phyloP scores from a whole-genome alignment of 2,329 filamentous ascomycete species.

The Botrytis pseudocinerea region DNA sequence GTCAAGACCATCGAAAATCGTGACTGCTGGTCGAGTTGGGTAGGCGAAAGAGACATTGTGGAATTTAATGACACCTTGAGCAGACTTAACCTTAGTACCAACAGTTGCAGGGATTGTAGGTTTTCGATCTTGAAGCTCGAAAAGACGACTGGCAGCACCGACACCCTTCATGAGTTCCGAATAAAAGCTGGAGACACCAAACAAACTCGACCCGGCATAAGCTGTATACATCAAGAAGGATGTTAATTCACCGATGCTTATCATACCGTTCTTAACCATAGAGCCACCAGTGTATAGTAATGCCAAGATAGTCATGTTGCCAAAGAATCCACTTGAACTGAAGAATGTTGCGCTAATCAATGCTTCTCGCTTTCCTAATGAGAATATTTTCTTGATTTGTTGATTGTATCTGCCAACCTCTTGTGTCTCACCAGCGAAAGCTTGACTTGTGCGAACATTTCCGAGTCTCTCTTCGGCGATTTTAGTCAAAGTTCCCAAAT shows the following conservation, averaged over 20 bases:
- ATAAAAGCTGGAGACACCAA: constrained; percentile 93
- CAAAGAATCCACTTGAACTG: constrained; percentile 79
- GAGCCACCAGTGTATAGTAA: constrained; percentile 88
- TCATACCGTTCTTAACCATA: constrained; percentile 82
- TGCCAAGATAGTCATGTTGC: constrained; percentile 93
- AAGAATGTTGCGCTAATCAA: constrained; percentile 91
- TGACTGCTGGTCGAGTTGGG: constrained; percentile 87
- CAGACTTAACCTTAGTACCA: constrained; percentile 75
- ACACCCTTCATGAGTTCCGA: constrained; percentile 99
- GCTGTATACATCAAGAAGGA: constrained; percentile 99
- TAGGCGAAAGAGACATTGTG: constrained; percentile 85
- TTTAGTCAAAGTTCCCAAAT: constrained; percentile 88
- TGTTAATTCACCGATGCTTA: constrained; percentile 88
- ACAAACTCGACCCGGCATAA: constrained; percentile 80
- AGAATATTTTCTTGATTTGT: constrained; percentile 89
- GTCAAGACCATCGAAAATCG: constrained; percentile 83
- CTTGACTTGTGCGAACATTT: constrained; percentile 94
- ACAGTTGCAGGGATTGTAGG: constrained; percentile 86
- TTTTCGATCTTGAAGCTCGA: constrained; percentile 89
- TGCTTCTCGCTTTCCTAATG: constrained; percentile 82
- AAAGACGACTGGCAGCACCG: constrained; percentile 91
- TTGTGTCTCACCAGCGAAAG: constrained; percentile 89
- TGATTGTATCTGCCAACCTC: constrained; percentile 90
- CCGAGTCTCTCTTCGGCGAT: constrained; percentile 97
- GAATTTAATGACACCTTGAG: constrained; percentile 86